Evolutionary conservation across 805 yeast genomes (phyloP).

Genomic region (Wickerhamomyces tratensis): DNA sequence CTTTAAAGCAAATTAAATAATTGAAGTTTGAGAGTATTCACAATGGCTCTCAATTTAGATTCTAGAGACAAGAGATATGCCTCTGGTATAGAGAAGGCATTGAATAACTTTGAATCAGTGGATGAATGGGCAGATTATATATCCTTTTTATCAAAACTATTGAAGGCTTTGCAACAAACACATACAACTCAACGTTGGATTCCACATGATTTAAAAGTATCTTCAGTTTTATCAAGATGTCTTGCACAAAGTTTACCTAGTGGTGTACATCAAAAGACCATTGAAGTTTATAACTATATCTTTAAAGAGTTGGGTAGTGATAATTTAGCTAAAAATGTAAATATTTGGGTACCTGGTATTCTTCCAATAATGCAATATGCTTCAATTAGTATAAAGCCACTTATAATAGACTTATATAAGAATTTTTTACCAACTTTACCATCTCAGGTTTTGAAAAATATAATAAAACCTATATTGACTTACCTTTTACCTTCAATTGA

Average conservation of each 20-base stretch:
- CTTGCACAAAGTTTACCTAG: constrained; percentile 77
- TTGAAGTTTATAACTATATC: constrained; percentile 65
- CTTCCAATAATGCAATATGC: constrained; percentile 84
- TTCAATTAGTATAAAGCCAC: constrained; percentile 80
- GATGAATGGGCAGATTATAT: constrained; percentile 99
- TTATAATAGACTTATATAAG: constrained; percentile 53
- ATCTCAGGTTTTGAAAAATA: constrained; percentile 34
- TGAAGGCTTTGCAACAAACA: constrained; percentile 53
- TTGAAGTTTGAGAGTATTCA: not conserved
- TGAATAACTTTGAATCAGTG: constrained; percentile 67
- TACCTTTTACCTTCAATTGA: constrained; percentile 83
- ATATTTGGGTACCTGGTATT: constrained; percentile 88
- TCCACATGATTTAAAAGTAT: constrained; percentile 58
- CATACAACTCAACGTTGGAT: constrained; percentile 40
- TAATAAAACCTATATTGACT: constrained; percentile 62
- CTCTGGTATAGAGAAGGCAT: constrained; percentile 61
- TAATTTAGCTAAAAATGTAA: constrained; percentile 43
- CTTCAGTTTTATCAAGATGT: constrained; percentile 69
- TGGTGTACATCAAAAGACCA: constrained; percentile 88
- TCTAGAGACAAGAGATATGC: constrained; percentile 62
- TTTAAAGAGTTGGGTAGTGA: constrained; percentile 54
- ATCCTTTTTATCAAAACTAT: constrained; percentile 72
- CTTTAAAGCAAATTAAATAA: no score
- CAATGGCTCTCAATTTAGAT: constrained; percentile 21
- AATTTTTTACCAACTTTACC: constrained; percentile 45